A percentile compares a stretch with the other conserved stretches of the same genome.
Evolutionary conservation across 805 yeast genomes (phyloP).

Genomic region (Wickerhamomyces chambardii): DNA sequence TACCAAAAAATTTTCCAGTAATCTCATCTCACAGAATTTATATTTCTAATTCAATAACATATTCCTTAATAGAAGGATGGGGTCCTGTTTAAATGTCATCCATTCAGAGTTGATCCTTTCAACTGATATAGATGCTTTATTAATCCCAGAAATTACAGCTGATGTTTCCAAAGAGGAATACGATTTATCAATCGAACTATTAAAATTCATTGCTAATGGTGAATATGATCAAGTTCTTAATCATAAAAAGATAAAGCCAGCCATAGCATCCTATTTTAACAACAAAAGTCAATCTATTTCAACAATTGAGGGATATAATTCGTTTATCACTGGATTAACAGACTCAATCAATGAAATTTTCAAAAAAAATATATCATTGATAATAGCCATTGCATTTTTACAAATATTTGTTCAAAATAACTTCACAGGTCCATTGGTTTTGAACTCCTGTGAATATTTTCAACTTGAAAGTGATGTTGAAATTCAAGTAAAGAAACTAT

Average conservation of each 20-base stretch:
- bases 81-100: neutral
- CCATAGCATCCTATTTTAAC: constrained; percentile 1
- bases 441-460: neutral
- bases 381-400: constrained; percentile 42
- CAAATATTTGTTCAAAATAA: constrained; percentile 70
- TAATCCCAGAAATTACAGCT: constrained; percentile 1
- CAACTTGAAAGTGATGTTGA: neutral
- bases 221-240: constrained; percentile 11
- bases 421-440: constrained; percentile 66
- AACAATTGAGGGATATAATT: too few species aligned
- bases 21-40: too few species aligned
- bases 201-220: constrained; percentile 10
- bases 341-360: neutral
- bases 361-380: constrained; percentile 6
- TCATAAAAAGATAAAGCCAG: constrained; percentile 1
- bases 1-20: too few species aligned
- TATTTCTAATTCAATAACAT: too few species aligned
- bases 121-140: constrained; percentile 4
- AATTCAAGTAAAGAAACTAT: neutral
- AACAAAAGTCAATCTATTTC: too few species aligned
- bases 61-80: too few species aligned
- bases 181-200: constrained; percentile 1
- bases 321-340: constrained; percentile 2
- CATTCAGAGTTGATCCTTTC: constrained; percentile 6
- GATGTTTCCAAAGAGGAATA: constrained; percentile 7